Evolutionary conservation across 2,329 filamentous ascomycete species (phyloP).

Genomic region (Didymella pomorum): DNA sequence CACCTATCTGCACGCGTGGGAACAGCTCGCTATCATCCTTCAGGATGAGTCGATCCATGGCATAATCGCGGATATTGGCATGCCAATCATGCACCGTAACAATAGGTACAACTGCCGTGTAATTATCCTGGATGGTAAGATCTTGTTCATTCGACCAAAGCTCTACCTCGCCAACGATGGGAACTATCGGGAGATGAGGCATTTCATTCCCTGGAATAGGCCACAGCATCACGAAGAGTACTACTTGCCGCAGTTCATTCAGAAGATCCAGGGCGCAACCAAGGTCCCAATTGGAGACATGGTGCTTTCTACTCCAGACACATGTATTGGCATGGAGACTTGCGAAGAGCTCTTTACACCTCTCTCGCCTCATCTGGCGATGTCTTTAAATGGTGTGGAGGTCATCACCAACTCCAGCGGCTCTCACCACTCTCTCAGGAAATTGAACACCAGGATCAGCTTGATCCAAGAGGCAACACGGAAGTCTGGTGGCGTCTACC

Average conservation of each 20-base stretch:
- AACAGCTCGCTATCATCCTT: conserved; percentile 69
- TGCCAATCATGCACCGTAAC: conserved; percentile 65
- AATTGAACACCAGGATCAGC: conserved; percentile 69
- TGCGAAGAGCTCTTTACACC: conserved; percentile 61
- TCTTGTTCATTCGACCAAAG: conserved; percentile 76
- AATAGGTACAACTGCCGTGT: conserved; percentile 70
- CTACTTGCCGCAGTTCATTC: conserved; percentile 64
- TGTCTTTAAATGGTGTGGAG: conserved; percentile 74
- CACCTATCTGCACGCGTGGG: conserved; percentile 53
- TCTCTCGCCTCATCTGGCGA: conserved; percentile 62
- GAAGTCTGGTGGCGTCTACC: conserved; percentile 67
- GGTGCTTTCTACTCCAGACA: conserved; percentile 68
- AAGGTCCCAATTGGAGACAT: conserved; percentile 74
- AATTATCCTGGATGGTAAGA: conserved; percentile 70
- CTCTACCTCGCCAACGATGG: conserved; percentile 76
- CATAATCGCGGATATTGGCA: conserved; percentile 55
- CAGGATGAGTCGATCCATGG: conserved; percentile 66
- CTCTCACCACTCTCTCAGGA: conserved; percentile 72
- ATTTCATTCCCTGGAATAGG: conserved; percentile 47
- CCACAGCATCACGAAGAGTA: conserved; percentile 69
- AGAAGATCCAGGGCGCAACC: conserved; percentile 60
- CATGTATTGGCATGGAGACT: conserved; percentile 69
- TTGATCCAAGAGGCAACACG: conserved; percentile 72
- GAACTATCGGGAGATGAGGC: conserved; percentile 57
- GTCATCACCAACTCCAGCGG: conserved; percentile 73